Conservation (phyloP, 306 rosid species). For the Mimosa pudica region DNA sequence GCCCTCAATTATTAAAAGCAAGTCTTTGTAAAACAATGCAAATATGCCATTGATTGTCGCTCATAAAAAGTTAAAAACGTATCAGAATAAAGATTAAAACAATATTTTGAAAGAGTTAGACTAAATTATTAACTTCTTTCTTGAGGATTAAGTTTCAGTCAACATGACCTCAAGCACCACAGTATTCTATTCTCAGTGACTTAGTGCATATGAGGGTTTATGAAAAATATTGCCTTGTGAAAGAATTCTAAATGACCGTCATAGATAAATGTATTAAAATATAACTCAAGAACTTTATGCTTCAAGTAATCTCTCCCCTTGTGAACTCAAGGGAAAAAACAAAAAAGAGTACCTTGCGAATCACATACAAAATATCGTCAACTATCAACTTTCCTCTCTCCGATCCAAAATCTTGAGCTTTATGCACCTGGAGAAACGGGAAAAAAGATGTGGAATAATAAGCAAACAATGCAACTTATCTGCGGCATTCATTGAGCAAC, state of each 20-base stretch:
- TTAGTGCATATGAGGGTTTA: neutral
- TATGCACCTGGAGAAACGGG: conserved; percentile 60
- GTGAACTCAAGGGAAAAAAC: neutral
- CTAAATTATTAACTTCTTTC: neutral
- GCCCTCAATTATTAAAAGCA: neutral
- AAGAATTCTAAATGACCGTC: conserved; percentile 8
- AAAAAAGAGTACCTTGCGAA: conserved; percentile 68
- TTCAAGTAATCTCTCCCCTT: neutral
- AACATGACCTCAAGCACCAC: conserved; percentile 14
- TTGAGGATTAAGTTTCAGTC: neutral
- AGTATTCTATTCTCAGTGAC: neutral
- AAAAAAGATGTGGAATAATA: neutral
- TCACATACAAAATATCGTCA: conserved; percentile 84
- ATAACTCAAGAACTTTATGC: neutral
- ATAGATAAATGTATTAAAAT: neutral
- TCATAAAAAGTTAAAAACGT: conserved; percentile 18
- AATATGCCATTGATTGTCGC: neutral
- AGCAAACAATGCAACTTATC: conserved; percentile 27
- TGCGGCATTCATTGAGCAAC: conserved; percentile 2
- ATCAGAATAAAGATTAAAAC: conserved; percentile 20
- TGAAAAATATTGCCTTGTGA: neutral
- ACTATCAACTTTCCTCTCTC: conserved; percentile 86
- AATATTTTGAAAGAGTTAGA: neutral
- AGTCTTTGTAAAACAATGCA: neutral
- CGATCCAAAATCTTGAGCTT: conserved; percentile 93